phyloP scores from a whole-genome alignment of 148 eudicot genomes.

The Vaccinium myrtillus region DNA sequence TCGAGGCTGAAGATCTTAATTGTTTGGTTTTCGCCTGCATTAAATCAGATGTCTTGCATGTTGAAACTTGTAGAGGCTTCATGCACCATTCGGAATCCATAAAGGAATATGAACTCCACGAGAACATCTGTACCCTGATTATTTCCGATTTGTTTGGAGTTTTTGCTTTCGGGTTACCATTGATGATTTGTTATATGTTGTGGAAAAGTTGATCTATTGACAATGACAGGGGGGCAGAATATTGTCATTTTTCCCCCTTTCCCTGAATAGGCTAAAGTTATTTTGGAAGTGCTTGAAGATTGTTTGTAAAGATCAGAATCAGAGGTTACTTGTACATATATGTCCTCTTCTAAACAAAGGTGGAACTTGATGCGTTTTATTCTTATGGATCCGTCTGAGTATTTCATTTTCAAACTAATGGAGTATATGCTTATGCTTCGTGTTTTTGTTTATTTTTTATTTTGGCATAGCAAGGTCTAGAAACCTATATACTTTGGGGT shows the following conservation, averaged over 20 bases:
- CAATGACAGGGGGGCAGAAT: not conserved
- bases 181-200: not conserved
- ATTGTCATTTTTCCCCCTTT: not conserved
- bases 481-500: not conserved
- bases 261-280: not conserved
- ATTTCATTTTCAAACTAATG: not conserved
- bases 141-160: not conserved
- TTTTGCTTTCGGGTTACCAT: not conserved
- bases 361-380: not conserved
- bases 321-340: slow-evolving; percentile 1
- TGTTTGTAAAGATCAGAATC: slow-evolving; percentile 14
- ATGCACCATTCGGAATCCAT: not conserved
- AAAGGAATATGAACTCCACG: not conserved
- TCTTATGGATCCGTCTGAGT: not conserved
- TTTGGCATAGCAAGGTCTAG: not conserved
- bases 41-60: slow-evolving; percentile 7
- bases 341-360: not conserved
- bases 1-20: not conserved
- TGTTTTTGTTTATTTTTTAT: not conserved
- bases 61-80: not conserved
- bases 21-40: not conserved
- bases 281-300: not conserved
- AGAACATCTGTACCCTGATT: not conserved
- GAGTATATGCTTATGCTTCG: not conserved
- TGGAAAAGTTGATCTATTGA: not conserved